Evolutionary conservation across 768 basidiomycete species (phyloP).

Genomic region (Hebeloma cylindrosporum): DNA sequence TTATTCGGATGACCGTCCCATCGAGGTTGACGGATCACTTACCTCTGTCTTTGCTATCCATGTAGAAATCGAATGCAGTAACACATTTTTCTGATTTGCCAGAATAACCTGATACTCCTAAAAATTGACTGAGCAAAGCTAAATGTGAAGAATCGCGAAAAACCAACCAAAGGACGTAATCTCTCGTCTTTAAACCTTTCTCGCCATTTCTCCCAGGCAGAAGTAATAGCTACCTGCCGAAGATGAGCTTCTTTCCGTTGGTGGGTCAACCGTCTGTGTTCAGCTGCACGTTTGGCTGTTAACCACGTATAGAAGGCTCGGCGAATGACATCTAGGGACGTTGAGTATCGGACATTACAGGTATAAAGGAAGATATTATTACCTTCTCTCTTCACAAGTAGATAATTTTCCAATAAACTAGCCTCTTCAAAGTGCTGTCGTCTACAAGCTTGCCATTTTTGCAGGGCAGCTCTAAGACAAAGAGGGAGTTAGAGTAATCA

Average conservation of each 20-base stretch:
- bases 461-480: constrained; percentile 51
- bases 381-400: constrained; percentile 81
- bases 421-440: constrained; percentile 67
- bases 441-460: constrained; percentile 66
- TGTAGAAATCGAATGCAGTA: constrained; percentile 66
- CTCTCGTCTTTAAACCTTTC: constrained; percentile 66
- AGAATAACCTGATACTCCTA: constrained; percentile 62
- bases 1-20: constrained; percentile 3
- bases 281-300: constrained; percentile 53
- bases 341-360: constrained; percentile 1
- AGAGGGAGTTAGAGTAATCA: background rate
- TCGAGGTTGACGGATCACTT: constrained; percentile 16
- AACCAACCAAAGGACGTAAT: constrained; percentile 62
- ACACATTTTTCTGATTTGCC: constrained; percentile 56
- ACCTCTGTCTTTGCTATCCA: constrained; percentile 81
- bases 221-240: constrained; percentile 47
- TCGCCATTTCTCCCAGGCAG: constrained; percentile 79
- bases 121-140: constrained; percentile 7
- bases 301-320: constrained; percentile 75
- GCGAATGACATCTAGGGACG: constrained; percentile 56
- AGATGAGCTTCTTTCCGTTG: constrained; percentile 65
- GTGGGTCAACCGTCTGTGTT: constrained; percentile 60
- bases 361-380: constrained; percentile 10
- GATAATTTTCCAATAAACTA: constrained; percentile 82
- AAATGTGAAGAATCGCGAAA: background rate